Evolutionary conservation across 2,329 filamentous ascomycete species (phyloP).

Genomic region (Fusarium sp.): DNA sequence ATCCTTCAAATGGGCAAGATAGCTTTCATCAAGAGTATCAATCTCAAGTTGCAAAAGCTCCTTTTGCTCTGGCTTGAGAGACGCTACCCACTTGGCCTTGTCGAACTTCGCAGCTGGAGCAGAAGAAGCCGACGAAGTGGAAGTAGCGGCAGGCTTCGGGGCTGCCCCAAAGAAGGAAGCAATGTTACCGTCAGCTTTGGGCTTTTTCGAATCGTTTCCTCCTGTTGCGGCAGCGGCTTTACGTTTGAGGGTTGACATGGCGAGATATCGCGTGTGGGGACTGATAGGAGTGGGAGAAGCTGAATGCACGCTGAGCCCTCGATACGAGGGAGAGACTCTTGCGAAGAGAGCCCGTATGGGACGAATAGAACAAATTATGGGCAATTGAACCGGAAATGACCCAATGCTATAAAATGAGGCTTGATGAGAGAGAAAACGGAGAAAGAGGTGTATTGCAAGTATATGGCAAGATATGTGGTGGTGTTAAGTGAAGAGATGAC

Average conservation of each 20-base stretch:
- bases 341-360: constrained; percentile 11
- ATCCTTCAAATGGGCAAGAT: constrained; percentile 89
- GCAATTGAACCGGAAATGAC: constrained; percentile 4
- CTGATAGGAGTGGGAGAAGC: constrained; percentile 21
- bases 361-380: constrained; percentile 37
- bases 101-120: constrained; percentile 73
- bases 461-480: not conserved
- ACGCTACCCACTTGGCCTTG: constrained; percentile 89
- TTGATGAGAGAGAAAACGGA: not conserved
- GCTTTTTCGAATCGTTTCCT: constrained; percentile 72
- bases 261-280: constrained; percentile 42
- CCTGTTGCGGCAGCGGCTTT: constrained; percentile 66
- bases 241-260: constrained; percentile 73
- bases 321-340: constrained; percentile 28
- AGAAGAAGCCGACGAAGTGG: constrained; percentile 43
- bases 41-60: constrained; percentile 89
- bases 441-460: not conserved
- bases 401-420: not conserved
- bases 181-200: constrained; percentile 81
- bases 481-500: constrained; percentile 13
- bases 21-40: constrained; percentile 89
- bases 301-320: constrained; percentile 38
- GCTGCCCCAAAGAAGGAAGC: constrained; percentile 84
- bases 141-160: constrained; percentile 63
- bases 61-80: constrained; percentile 84